Evolutionary conservation across 2,329 filamentous ascomycete species (phyloP), one percentile per base, ranked within the genome.

Genomic region (Dendrostoma leiphaemia): DNA sequence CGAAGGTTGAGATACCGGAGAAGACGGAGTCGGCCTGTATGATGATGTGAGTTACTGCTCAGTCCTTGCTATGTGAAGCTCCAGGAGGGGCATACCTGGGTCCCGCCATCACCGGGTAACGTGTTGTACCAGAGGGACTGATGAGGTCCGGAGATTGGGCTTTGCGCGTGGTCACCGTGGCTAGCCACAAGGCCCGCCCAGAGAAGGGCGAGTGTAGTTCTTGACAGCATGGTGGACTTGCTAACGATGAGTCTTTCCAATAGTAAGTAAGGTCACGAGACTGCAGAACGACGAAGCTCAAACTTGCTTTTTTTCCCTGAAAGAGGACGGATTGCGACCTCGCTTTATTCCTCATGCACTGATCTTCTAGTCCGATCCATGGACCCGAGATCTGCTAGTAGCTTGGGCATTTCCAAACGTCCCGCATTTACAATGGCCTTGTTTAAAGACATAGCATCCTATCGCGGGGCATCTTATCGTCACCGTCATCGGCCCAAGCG

Each of bases 1-100:
- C 90, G 66, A 94, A 94, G 7, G 90, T 95, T 1, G 88, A 89
- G 65, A 95, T 94, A 26, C 90, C 90, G 1, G 89, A 93, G 72
- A 94, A 95, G 54, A 94, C 89, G 0, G 89, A 91, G 69, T 95
- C 90, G 56, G 90, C 90, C 87, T 92, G 57, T 15, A 19, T 4
- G 13, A 21, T 21, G 17, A 32, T 32, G 9, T 56, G 4, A 53
- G 32, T 38, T 58, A 28, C 48, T 19, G 15, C 15, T 47, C 6
- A 8, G 2, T 3, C 10, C 13, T 7, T 13, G 15, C 12, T 13
- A 43, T 32, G 12, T 45, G 19, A n/a, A 17, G 31, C 6, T 45
- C 37, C 34, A 41, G 41, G 58, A 57, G 34, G 31, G 41, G 32
- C 74, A 46, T 64, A 89, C 88, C 78, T 94, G 89, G 35, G 84